A percentile compares a stretch with the other conserved stretches of the same genome.
These are phyloP conservation scores for Ceratocystis smalleyi DNA, from an alignment of 2,329 filamentous ascomycete species.

Conservation along the genomic window DNA sequence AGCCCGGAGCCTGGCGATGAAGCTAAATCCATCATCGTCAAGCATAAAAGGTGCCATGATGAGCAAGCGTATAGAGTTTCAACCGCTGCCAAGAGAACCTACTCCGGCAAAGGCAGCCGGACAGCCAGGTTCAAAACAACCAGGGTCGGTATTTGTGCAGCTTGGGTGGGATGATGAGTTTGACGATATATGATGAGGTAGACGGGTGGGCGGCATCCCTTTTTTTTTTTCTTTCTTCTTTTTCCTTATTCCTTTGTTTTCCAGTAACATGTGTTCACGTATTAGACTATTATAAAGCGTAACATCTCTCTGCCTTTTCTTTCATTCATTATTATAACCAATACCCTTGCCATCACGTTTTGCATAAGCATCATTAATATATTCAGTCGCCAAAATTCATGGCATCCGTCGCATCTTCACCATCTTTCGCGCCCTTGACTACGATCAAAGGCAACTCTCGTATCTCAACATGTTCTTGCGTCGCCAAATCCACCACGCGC, in stretches of 20 bases:
- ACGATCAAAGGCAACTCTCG: constrained; percentile 57
- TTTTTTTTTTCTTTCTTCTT: not conserved
- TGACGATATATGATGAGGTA: constrained; percentile 27
- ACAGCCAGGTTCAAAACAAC: not conserved
- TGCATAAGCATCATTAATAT: not conserved
- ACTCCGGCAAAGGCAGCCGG: not conserved
- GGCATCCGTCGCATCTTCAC: not conserved
- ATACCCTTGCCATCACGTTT: constrained; percentile 1
- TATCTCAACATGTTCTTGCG: constrained; percentile 63
- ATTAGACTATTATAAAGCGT: not conserved
- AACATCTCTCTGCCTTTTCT: not conserved
- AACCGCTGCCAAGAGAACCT: constrained; percentile 5
- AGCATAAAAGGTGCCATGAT: not conserved
- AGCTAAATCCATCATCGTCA: constrained; percentile 1
- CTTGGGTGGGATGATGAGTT: constrained; percentile 45
- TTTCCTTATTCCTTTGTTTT: constrained; percentile 3
- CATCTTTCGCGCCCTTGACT: constrained; percentile 25
- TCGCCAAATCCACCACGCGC: constrained; percentile 55
- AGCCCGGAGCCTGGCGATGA: constrained; percentile 12
- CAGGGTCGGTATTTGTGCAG: constrained; percentile 35
- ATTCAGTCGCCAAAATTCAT: not conserved
- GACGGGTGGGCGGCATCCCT: constrained; percentile 12
- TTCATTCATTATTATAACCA: not conserved
- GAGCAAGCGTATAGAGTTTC: constrained; percentile 6
- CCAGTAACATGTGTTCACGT: not conserved